Base-by-base conservation (phyloP, 78 protist species). In the Mastigamoeba balamuthi region DNA sequence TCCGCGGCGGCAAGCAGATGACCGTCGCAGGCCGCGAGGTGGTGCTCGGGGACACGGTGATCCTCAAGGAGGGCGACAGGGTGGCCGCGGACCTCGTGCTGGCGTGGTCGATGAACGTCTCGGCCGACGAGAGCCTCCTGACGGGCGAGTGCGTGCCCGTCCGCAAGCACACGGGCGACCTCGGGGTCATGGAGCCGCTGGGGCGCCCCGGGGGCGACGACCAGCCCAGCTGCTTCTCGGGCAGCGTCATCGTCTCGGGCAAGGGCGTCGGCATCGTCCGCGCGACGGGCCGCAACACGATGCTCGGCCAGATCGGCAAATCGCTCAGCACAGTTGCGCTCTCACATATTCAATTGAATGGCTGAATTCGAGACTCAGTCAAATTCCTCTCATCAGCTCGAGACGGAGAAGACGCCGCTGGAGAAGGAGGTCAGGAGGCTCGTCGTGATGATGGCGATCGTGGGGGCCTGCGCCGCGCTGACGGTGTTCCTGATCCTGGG, bases 41-140 rank as follows among this genome's bases (percentile, higher is more conserved):
- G 29, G 84, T 80, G n/a, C 74, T 52, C 39, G 84, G 84, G 1
- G 91, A 87, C 43, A 38, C 80, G 4, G 80, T 87, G 3, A 43
- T 28, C 37, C 6, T 81, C 25, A 37, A 8, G 1, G 71, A 2
- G 2, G 89, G 89, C 7, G 82, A 80, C 42, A 44, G 65, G 23
- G 73, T 85, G 2, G 87, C 91, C 17, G 91, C 91, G 2, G 91
- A 87, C 69, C 36, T 53, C n/a, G 63, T 86, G 3, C 36, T 87
- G 8, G 27, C 69, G n/a, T 37, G n/a, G 64, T 41, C 52, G 23
- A 4, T 3, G 35, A 65, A 74, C 4, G 40, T 81, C n/a, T 48
- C 83, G 9, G 35, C 36, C 43, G 88, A 76, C 37, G 79, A 87
- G 69, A 39, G 80, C 41, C 4, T 72, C 17, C 66, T 85, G 8